Base-by-base conservation (phyloP, 2,329 filamentous ascomycete species). In the Nothophaeocryptopus gaeumannii region DNA sequence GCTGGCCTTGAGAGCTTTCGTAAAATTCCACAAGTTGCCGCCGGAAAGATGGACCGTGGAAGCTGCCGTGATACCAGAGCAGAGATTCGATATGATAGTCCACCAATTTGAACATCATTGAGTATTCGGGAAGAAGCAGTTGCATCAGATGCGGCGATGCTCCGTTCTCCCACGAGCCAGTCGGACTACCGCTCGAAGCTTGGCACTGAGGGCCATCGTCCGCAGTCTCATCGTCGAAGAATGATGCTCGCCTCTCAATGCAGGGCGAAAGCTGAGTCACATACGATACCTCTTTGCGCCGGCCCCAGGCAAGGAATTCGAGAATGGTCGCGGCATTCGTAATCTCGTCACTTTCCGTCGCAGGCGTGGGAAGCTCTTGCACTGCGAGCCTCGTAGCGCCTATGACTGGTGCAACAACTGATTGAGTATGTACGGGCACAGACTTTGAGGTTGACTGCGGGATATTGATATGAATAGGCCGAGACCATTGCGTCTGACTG, bases 271-370 rank as follows among this genome's bases (percentile, higher is more conserved):
- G 48, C 13, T 46, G 43, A 1, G 43, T 47, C 8, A 36, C 42
- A 38, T 47, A 51, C 7, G 45, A 30, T 13, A 51, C 48, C 39
- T 51, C 38, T 34, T 51, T 51, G 8, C 48, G 34, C 9, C 48
- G 32, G 16, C 48, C 48, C 48, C 48, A 51, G 3, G 48, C 48
- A n/a, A 51, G n/a, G 26, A 51, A 51, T 33, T 51, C 48, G 13
- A 51, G 48, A 10, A 51, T 47, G 1, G 48, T 51, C 10, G 48
- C 48, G 16, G 48, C 48, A n/a, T 51, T 45, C 11, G 34, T 38
- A 16, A 51, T 37, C 35, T 51, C 48, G 11, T 46, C 44, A 31
- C 39, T 16, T 13, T 46, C 35, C 7, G 16, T n/a, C 5, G 20
- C 14, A 30, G 20, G 20, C 20, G 20, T 26, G 3, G 20, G 20